Percentiles rank a stretch among this genome's conserved stretches.
Conservation (phyloP, 1,284 basidiomycete genomes). For the Apiotrichum veenhuisii region DNA sequence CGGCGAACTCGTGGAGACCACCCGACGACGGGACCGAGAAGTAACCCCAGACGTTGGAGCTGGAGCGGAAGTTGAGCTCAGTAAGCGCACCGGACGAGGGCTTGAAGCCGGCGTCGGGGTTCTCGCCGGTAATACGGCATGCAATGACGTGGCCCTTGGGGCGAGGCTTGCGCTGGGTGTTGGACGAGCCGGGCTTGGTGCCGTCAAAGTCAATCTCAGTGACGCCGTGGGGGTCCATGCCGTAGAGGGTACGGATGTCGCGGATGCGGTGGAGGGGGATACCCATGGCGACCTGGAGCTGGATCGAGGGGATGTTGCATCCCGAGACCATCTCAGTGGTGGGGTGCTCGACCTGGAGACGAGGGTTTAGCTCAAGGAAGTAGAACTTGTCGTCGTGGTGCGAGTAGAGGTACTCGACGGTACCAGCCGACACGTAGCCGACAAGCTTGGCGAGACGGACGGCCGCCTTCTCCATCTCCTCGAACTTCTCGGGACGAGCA, state of each 20-base stretch:
- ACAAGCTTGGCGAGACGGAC: slow-evolving; percentile 97
- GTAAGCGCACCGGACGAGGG: slow-evolving; percentile 94
- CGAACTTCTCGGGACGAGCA: slow-evolving; percentile 82
- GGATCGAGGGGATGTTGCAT: slow-evolving; percentile 95
- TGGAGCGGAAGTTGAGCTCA: slow-evolving; percentile 99
- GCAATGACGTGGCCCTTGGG: slow-evolving; percentile 99
- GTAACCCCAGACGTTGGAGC: slow-evolving; percentile 99
- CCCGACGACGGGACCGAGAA: slow-evolving; percentile 95
- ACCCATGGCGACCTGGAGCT: slow-evolving; percentile 98
- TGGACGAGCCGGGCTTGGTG: slow-evolving; percentile 75
- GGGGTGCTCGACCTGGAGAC: slow-evolving; percentile 98
- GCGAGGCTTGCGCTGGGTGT: slow-evolving; percentile 88
- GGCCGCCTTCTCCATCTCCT: slow-evolving; percentile 97
- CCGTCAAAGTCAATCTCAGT: slow-evolving; percentile 98
- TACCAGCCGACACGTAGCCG: slow-evolving; percentile 98
- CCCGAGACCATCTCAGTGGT: slow-evolving; percentile 99
- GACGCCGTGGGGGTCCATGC: slow-evolving; percentile 77
- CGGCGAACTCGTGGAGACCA: slow-evolving; percentile 97
- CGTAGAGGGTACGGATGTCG: slow-evolving; percentile 94
- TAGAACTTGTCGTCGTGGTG: slow-evolving; percentile 90
- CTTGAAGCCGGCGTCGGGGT: slow-evolving; percentile 99
- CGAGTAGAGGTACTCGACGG: slow-evolving; percentile 98
- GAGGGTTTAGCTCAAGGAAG: slow-evolving; percentile 98
- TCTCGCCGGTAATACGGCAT: slow-evolving; percentile 98
- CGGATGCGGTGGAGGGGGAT: slow-evolving; percentile 92